Conservation (phyloP, 164 flowering plant genomes). For the Brasenia schreberi region DNA sequence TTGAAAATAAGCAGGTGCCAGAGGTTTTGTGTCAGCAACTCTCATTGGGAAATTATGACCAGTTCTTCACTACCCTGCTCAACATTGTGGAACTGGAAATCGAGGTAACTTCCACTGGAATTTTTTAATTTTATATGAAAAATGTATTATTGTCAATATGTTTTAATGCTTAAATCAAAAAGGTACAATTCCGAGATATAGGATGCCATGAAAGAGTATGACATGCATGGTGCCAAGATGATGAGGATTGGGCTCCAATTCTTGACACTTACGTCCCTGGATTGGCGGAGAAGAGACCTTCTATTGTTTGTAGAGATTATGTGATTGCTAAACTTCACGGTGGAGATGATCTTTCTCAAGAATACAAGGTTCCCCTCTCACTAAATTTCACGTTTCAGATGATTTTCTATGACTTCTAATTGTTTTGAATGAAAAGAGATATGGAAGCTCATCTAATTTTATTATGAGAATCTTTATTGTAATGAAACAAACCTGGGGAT, state of each 20-base stretch:
- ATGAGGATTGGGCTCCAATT: conserved; percentile 26
- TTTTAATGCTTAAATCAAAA: not conserved
- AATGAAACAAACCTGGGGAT: too few relatives aligned
- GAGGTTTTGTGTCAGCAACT: conserved; percentile 42
- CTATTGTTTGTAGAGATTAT: conserved; percentile 68
- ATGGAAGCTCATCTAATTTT: too few relatives aligned
- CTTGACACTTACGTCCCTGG: conserved; percentile 78
- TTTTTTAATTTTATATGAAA: not conserved
- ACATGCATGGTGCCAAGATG: conserved; percentile 65
- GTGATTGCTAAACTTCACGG: conserved; percentile 40
- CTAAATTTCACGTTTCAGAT: not conserved
- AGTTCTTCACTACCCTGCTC: conserved; percentile 46
- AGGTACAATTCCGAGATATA: conserved; percentile 16
- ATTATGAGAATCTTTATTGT: too few relatives aligned
- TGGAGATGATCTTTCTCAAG: conserved; percentile 9
- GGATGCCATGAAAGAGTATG: conserved; percentile 71
- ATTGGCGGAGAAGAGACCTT: conserved; percentile 91
- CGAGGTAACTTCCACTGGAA: conserved; percentile 38
- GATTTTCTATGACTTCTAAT: not conserved
- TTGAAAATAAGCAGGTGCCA: conserved; percentile 47
- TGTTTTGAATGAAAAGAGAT: too few relatives aligned
- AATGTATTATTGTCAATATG: too few relatives aligned
- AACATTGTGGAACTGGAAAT: conserved; percentile 75
- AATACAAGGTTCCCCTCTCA: conserved; percentile 38
- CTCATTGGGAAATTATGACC: conserved; percentile 30